Conservation (phyloP, 2,329 filamentous ascomycete genomes). For the Aspergillus neotritici region DNA sequence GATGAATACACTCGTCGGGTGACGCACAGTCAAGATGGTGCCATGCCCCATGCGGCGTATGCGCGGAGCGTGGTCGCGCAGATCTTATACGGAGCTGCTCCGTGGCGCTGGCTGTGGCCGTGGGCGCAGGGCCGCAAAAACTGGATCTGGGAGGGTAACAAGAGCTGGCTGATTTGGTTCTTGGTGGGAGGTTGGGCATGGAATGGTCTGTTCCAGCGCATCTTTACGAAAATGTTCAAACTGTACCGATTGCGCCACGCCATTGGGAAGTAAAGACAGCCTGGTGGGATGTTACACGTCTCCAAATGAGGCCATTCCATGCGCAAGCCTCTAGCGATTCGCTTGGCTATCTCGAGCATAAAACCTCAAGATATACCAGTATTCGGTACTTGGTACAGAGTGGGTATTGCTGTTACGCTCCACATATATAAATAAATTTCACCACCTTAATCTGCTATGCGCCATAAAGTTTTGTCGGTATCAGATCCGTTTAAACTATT, state of each 20-base stretch:
- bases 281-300: no score
- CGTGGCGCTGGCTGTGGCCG: constrained; percentile 49
- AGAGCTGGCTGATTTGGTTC: constrained; percentile 49
- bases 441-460: no score
- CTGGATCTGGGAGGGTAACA: constrained; percentile 48
- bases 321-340: no score
- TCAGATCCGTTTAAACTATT: constrained; percentile 15
- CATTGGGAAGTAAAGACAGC: constrained; percentile 7
- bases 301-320: no score
- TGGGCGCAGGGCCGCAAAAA: constrained; percentile 33
- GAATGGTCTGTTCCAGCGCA: constrained; percentile 34
- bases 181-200: constrained; percentile 44
- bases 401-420: no score
- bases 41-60: constrained; percentile 50
- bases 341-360: no score
- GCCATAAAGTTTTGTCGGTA: no score
- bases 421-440: no score
- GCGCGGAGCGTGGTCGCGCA: constrained; percentile 51
- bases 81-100: constrained; percentile 43
- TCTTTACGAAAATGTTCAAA: constrained; percentile 50
- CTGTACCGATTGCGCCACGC: constrained; percentile 42
- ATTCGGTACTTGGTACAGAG: no score
- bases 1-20: constrained; percentile 48
- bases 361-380: no score
- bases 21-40: constrained; percentile 49